Percentiles rank a stretch among this genome's conserved stretches.
Evolutionary conservation across 768 basidiomycete genomes (phyloP).

Genomic region (Mrakia hoshinonis): DNA sequence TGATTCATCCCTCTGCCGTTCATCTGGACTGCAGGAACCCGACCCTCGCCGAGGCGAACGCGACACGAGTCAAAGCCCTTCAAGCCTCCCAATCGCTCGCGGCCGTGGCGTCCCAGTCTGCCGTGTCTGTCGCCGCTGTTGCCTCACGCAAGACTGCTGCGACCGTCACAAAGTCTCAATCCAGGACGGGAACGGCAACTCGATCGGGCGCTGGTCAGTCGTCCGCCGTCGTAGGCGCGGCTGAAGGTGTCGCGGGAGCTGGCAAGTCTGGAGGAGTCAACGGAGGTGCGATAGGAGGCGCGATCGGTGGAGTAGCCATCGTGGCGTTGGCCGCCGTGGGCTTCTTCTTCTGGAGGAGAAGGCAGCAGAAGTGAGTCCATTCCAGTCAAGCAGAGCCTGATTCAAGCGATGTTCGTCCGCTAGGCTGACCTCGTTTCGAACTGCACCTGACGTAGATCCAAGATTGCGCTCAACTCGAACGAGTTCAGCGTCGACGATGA

Average conservation of each 20-base stretch:
- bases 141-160: not conserved
- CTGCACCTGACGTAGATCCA: not conserved
- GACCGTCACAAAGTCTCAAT: not conserved
- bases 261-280: not conserved
- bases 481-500: not conserved
- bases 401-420: too few species aligned
- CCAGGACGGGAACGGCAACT: not conserved
- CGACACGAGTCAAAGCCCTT: not conserved
- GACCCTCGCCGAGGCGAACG: not conserved
- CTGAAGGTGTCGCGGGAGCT: not conserved
- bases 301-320: not conserved
- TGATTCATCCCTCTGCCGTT: not conserved
- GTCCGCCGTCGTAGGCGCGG: too few species aligned
- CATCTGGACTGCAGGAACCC: too few species aligned
- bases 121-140: not conserved
- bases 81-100: not conserved
- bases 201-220: not conserved
- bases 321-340: not conserved
- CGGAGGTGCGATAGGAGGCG: not conserved
- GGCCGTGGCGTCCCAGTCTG: not conserved
- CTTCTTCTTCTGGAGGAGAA: not conserved
- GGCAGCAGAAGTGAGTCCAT: not conserved
- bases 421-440: not conserved
- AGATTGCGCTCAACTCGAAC: not conserved
- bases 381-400: too few species aligned